Evolutionary conservation across 352 stramenopile genomes (phyloP).

Genomic region (Globisporangium cylindrosporum): DNA sequence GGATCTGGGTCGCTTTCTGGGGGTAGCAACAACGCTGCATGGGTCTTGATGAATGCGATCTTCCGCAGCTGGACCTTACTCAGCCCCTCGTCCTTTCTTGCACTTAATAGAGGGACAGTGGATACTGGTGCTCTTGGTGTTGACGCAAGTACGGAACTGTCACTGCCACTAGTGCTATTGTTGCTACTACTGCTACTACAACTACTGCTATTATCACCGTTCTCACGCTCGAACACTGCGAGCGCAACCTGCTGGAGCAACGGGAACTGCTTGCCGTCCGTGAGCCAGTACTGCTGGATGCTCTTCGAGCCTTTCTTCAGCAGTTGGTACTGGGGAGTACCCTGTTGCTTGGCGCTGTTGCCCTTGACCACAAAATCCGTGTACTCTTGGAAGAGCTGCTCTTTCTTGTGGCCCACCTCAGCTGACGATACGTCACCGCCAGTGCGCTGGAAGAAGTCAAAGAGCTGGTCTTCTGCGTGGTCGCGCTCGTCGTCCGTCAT

Average conservation of each 20-base stretch:
- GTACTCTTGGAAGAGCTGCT: conserved; percentile 27
- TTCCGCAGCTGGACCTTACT: conserved; percentile 5
- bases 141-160: not conserved
- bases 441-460: conserved; percentile 16
- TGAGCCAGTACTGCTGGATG: conserved; percentile 33
- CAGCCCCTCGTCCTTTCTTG: not conserved
- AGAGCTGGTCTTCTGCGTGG: conserved; percentile 32
- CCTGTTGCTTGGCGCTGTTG: conserved; percentile 16
- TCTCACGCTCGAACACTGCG: conserved; percentile 17
- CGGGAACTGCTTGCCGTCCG: conserved; percentile 28
- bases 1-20: not conserved
- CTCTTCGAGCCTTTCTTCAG: conserved; percentile 28
- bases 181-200: not conserved
- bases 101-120: not conserved
- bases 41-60: conserved; percentile 12
- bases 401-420: conserved; percentile 12
- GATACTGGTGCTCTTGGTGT: not conserved
- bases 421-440: not conserved
- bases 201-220: not conserved
- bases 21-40: conserved; percentile 7
- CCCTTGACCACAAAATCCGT: conserved; percentile 34
- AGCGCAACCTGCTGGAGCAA: conserved; percentile 28
- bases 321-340: conserved; percentile 29
- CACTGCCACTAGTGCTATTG: not conserved
- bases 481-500: conserved; percentile 27